phyloP scores from a whole-genome alignment of 805 yeast species.

The Pichia scutulata region DNA sequence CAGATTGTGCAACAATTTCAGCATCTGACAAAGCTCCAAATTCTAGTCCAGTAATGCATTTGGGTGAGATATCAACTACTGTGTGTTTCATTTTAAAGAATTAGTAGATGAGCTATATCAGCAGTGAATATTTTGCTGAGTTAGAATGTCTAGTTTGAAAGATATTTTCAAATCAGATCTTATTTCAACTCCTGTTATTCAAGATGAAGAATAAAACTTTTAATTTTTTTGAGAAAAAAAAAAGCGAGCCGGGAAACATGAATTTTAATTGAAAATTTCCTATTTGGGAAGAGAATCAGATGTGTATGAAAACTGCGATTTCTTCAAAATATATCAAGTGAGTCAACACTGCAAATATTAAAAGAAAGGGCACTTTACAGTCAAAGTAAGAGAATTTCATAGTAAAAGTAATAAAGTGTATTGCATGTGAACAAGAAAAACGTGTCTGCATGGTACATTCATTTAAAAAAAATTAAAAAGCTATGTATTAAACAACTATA shows the following conservation, averaged over 20 bases:
- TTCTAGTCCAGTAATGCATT: conserved; percentile 81
- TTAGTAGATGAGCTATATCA: neutral
- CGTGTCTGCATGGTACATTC: too few species aligned
- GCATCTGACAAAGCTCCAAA: conserved; percentile 89
- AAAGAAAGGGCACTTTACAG: too few species aligned
- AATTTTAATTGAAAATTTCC: neutral
- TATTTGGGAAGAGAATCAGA: neutral
- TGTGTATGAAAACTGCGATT: too few species aligned
- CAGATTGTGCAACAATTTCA: conserved; percentile 89
- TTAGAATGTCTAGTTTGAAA: neutral
- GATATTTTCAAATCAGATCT: neutral
- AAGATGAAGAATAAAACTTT: neutral
- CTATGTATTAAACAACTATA: neutral
- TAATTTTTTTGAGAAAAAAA: neutral
- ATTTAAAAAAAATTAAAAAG: too few species aligned
- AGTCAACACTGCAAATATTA: too few species aligned
- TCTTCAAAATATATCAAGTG: too few species aligned
- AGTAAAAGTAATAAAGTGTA: too few species aligned
- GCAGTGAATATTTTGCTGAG: neutral
- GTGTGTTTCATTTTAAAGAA: conserved; percentile 27
- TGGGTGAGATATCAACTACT: conserved; percentile 77
- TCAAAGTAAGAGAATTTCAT: too few species aligned
- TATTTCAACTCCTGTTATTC: neutral
- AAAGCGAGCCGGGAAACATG: neutral
- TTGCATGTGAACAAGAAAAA: too few species aligned